Evolutionary conservation across 306 rosid genomes (phyloP), one percentile per base, ranked within the genome.

Genomic region (Sindora glabra): DNA sequence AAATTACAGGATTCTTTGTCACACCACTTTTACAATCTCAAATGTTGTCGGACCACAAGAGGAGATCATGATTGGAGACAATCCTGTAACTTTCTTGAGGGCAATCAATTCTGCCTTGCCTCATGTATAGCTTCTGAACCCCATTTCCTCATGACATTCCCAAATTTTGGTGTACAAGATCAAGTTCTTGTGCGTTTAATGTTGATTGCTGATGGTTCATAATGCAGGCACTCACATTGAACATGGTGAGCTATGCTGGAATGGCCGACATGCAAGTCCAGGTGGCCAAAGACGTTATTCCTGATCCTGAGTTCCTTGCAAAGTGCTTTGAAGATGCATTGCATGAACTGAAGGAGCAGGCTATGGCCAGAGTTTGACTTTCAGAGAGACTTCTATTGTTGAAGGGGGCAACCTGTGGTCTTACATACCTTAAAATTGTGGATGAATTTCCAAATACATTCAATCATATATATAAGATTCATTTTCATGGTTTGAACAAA

Each of bases 271-370:
- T 92, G 95, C 96, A 92, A 72, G 78, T 92, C 48, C 72, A 79
- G 77, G 98, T 86, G 76, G 92, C 95, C 48, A 92, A 92, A 73
- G 90, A 92, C 29, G 78, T 92, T 72, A 86, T 88, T 17, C 95
- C 89, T 0, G 98, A 92, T 68, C 94, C 94, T 2, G 75, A 77
- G 36, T 77, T 83, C 80, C 92, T 92, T 15, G 96, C 94, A 0
- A 77, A 83, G 65, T 92, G 90, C 74, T 88, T 92, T 62, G 94
- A 92, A 59, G 88, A 88, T 48, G 96, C 94, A 37, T 79, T 92
- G 62, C 68, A 83, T 51, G 88, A 88, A 65, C 77, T 88, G 96
- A 88, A 81, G 77, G 84, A 51, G 56, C 82, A 71, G 21, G 86
- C 68, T 27, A 41, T 56, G 21, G 53, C 74, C 26, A 52, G 64